Base-by-base conservation (phyloP, 768 basidiomycete genomes). In the Psilocybe subaeruginosa region DNA sequence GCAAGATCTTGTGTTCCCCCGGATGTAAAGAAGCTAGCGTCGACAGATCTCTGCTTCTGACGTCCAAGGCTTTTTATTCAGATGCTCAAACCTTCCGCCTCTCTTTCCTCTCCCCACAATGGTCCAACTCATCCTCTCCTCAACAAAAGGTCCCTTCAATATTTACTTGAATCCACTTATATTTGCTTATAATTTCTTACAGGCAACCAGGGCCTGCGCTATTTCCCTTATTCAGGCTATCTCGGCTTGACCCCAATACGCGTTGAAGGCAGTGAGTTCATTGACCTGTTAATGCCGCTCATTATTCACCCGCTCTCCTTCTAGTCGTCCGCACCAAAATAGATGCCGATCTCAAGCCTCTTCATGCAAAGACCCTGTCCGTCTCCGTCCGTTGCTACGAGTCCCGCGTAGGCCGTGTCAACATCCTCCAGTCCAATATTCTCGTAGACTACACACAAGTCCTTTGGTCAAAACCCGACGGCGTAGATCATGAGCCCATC, bases 361-460 rank as follows among this genome's bases (percentile, higher is more conserved):
- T 95, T 57, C 84, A 78, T 8, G 87, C 88, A 65, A 87, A 82
- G 66, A 84, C 86, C 43, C 76, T 93, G 66, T 81, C 83, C 54
- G 80, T 97, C 67, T 83, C 87, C n/a, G 84, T 95, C 47, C 85
- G 92, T 47, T 95, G 92, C 74, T 93, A 93, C 71, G 92, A 95
- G 78, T 81, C 88, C 45, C 85, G 91, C 33, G 74, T 87, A 54
- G 84, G 85, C 61, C 86, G 85, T 63, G 75, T 87, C 58, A 85
- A 84, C 56, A 73, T 81, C 14, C 63, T 80, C 27, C 83, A 84
- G 47, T 85, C 87, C 37, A 90, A 89, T 56, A 65, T 91, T 31
- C 81, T 93, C 63, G 89, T 85, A 67, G 90, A 93, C 64, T 78
- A 86, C 68, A 79, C 83, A 8, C 79, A 86, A 64, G 77, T 83